A percentile compares a stretch with the other conserved stretches of the same genome.
Evolutionary conservation across 169 alveolate species (phyloP).

Genomic region (Cryptosporidium andersoni): DNA sequence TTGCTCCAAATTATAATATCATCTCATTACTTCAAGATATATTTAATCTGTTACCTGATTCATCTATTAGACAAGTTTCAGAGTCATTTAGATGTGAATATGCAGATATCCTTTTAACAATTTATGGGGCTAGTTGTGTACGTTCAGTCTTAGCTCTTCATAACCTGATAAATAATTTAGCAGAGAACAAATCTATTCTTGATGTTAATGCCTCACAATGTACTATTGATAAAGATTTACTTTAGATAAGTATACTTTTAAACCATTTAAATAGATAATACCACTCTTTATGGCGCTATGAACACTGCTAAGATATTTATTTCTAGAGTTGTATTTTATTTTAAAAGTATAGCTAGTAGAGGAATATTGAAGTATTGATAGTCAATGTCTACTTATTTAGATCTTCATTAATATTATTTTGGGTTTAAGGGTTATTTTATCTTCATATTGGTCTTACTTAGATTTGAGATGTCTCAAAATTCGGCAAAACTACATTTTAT

Average conservation of each 20-base stretch:
- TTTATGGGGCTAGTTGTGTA: constrained; percentile 91
- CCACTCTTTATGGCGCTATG: no score
- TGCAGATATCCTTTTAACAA: constrained; percentile 91
- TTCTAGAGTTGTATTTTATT: not conserved
- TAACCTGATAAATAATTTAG: constrained; percentile 93
- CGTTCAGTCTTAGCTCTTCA: constrained; percentile 94
- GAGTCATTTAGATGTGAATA: constrained; percentile 91
- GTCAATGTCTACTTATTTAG: no score
- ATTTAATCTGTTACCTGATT: constrained; percentile 92
- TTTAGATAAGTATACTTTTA: no score
- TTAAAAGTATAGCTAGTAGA: not conserved
- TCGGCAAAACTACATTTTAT: constrained; percentile 64
- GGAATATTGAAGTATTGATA: no score
- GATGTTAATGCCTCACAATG: constrained; percentile 72
- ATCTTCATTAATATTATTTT: no score
- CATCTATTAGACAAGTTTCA: constrained; percentile 83
- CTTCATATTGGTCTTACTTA: no score
- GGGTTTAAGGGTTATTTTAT: no score
- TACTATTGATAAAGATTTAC: not conserved
- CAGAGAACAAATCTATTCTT: constrained; percentile 83
- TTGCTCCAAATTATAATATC: constrained; percentile 87
- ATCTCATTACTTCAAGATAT: constrained; percentile 91
- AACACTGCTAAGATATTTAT: no score
- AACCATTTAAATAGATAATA: no score
- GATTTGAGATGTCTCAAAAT: constrained; percentile 71